These are phyloP conservation scores for Alternaria metachromatica DNA, from an alignment of 2,329 filamentous ascomycete species.

Conservation along the genomic window DNA sequence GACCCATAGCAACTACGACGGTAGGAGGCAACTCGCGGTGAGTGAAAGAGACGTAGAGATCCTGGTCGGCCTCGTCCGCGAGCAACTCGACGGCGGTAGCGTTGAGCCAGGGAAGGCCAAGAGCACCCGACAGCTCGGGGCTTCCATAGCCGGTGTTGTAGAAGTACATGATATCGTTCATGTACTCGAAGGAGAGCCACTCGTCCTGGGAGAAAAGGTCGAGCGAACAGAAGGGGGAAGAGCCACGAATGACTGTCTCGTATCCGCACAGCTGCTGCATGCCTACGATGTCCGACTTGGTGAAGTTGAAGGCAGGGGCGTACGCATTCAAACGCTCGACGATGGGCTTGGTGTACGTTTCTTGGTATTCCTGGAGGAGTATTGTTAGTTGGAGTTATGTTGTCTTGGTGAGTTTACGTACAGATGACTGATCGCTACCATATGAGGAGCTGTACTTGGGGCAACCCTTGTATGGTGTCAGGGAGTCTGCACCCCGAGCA, in stretches of 20 bases:
- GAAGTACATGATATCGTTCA: constrained; percentile 68
- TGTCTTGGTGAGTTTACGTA: constrained; percentile 11
- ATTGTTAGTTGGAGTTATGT: neutral
- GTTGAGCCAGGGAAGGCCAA: constrained; percentile 72
- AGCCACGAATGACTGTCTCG: constrained; percentile 68
- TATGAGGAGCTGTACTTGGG: constrained; percentile 66
- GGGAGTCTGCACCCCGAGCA: constrained; percentile 63
- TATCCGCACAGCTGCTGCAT: constrained; percentile 73
- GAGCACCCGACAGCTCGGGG: constrained; percentile 57
- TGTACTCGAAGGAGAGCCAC: constrained; percentile 72
- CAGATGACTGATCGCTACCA: constrained; percentile 62
- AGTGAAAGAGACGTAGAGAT: constrained; percentile 72
- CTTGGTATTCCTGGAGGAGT: constrained; percentile 47
- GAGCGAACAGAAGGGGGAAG: constrained; percentile 66
- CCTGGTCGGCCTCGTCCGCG: constrained; percentile 57
- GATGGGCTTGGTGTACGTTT: constrained; percentile 67
- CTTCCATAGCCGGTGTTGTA: constrained; percentile 72
- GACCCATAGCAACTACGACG: constrained; percentile 69
- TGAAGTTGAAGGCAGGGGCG: constrained; percentile 68
- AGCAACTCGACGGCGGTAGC: constrained; percentile 62
- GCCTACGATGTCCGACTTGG: constrained; percentile 66
- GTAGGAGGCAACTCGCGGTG: constrained; percentile 73
- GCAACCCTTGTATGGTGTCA: constrained; percentile 71
- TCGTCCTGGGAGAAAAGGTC: constrained; percentile 66
- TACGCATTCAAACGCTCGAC: constrained; percentile 62